phyloP scores from a whole-genome alignment of 202 grass and related monocot species.

The Alloteropsis angusta region DNA sequence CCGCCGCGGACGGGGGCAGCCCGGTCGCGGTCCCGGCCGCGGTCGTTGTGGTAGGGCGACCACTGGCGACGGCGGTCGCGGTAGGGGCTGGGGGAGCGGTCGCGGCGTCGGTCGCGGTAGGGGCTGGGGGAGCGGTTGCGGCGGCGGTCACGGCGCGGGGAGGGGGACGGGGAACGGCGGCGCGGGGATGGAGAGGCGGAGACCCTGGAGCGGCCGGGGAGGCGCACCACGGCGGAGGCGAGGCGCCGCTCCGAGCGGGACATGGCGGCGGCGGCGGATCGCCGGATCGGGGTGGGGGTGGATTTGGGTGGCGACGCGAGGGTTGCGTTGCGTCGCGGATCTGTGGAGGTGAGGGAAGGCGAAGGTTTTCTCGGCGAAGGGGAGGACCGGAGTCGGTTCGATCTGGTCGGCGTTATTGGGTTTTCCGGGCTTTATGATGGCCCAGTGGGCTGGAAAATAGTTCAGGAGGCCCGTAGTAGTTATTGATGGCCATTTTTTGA shows the following conservation, averaged over 20 bases:
- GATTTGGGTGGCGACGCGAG: neutral
- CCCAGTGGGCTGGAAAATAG: neutral
- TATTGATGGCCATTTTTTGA: neutral
- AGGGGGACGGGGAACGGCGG: constrained; percentile 29
- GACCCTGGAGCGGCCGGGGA: constrained; percentile 52
- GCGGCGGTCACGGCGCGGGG: constrained; percentile 28
- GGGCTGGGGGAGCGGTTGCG: constrained; percentile 29
- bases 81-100: constrained; percentile 25
- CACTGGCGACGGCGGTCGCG: constrained; percentile 40
- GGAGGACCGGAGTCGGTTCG: neutral
- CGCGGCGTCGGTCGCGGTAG: constrained; percentile 1
- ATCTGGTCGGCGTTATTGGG: neutral
- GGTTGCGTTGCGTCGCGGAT: constrained; percentile 12
- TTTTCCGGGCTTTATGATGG: neutral
- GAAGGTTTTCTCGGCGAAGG: neutral
- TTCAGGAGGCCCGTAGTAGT: neutral
- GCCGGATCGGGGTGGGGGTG: neutral
- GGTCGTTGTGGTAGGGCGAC: constrained; percentile 41
- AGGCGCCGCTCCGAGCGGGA: constrained; percentile 36
- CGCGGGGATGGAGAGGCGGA: constrained; percentile 52
- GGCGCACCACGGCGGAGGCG: constrained; percentile 50
- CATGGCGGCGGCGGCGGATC: constrained; percentile 33
- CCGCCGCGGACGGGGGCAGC: neutral
- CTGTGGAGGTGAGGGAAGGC: neutral
- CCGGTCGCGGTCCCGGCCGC: constrained; percentile 19